Evolutionary conservation across 2,329 filamentous ascomycete genomes (phyloP).

Genomic region (Paecilomyces formosus): DNA sequence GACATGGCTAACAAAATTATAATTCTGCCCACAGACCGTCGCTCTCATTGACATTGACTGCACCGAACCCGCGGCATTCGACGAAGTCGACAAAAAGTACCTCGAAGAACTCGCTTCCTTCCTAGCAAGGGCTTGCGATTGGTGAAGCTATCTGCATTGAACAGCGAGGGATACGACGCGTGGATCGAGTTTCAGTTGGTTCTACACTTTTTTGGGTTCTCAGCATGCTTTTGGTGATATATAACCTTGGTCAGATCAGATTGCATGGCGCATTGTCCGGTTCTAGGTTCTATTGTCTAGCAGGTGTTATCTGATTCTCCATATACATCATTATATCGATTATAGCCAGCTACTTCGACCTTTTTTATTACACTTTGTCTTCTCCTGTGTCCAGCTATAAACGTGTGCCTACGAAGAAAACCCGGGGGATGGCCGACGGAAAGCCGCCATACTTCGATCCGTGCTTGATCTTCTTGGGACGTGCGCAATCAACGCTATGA

Average conservation of each 20-base stretch:
- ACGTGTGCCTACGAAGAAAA: not conserved
- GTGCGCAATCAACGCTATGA: too few species aligned
- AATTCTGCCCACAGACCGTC: constrained; percentile 26
- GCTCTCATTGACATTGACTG: constrained; percentile 45
- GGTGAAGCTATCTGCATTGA: constrained; percentile 6
- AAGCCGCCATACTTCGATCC: not conserved
- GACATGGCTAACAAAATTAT: not conserved
- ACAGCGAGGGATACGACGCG: not conserved
- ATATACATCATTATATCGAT: not conserved
- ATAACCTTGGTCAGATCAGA: not conserved
- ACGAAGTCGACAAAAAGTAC: constrained; percentile 36
- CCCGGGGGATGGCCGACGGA: not conserved
- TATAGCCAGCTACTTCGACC: not conserved
- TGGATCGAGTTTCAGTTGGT: not conserved
- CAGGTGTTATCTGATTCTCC: constrained; percentile 10
- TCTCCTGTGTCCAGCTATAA: not conserved
- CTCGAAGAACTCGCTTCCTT: constrained; percentile 35
- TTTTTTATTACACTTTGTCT: not conserved
- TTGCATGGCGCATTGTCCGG: constrained; percentile 17
- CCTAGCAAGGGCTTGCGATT: constrained; percentile 36
- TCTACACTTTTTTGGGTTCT: not conserved
- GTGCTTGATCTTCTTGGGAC: not conserved
- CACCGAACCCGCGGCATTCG: constrained; percentile 34
- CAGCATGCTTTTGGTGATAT: too few species aligned
- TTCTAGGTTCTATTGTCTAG: constrained; percentile 20